These are phyloP conservation scores for Comarum palustre DNA, from an alignment of 306 rosid genomes.

Conservation along the genomic window DNA sequence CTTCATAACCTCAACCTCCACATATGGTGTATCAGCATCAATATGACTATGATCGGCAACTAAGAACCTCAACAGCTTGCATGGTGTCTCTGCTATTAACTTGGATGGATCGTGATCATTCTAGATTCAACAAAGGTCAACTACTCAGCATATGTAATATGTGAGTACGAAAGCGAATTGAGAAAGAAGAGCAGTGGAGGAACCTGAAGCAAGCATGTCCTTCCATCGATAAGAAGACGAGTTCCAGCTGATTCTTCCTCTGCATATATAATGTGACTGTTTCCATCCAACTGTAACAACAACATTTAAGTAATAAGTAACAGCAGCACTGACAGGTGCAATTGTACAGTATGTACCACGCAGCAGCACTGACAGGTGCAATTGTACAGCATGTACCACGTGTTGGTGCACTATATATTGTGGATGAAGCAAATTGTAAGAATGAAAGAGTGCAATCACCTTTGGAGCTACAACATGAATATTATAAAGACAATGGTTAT, in stretches of 20 bases:
- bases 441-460: slow-evolving; percentile 7
- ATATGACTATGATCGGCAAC: slow-evolving; percentile 69
- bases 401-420: neutral
- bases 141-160: slow-evolving; percentile 22
- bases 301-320: slow-evolving; percentile 33
- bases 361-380: neutral
- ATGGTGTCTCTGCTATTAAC: slow-evolving; percentile 93
- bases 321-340: neutral
- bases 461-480: slow-evolving; percentile 5
- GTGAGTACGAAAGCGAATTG: neutral
- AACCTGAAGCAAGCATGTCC: slow-evolving; percentile 99
- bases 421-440: neutral
- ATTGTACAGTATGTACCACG: neutral
- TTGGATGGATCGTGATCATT: slow-evolving; percentile 96
- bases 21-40: slow-evolving; percentile 87
- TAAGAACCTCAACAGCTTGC: slow-evolving; percentile 85
- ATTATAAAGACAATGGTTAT: slow-evolving; percentile 25
- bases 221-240: slow-evolving; percentile 97
- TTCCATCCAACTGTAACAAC: slow-evolving; percentile 83
- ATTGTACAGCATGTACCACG: neutral
- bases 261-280: slow-evolving; percentile 92
- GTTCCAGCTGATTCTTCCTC: slow-evolving; percentile 99
- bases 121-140: slow-evolving; percentile 46
- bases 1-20: slow-evolving; percentile 99
- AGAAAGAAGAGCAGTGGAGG: slow-evolving; percentile 24